A percentile compares a stretch with the other conserved stretches of the same genome.
These are phyloP conservation scores for Lodderomyces beijingensis DNA, from an alignment of 1,139 yeast genomes.

Conservation along the genomic window DNA sequence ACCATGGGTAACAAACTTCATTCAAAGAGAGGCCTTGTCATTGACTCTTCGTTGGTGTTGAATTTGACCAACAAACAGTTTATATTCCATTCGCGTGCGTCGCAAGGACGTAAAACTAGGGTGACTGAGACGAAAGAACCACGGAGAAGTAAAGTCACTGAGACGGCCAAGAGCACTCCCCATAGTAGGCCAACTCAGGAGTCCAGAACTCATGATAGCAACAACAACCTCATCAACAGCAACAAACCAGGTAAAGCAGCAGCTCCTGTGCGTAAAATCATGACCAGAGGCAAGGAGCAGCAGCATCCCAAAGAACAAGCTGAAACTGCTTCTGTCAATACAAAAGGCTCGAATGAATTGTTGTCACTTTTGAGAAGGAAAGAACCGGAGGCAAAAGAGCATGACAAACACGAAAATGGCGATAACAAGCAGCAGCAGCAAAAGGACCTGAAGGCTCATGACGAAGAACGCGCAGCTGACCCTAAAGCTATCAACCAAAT, in stretches of 20 bases:
- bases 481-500: slow-evolving; percentile 45
- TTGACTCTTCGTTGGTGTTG: slow-evolving; percentile 78
- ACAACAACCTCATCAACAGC: neutral
- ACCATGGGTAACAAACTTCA: slow-evolving; percentile 71
- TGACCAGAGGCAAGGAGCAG: neutral
- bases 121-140: slow-evolving; percentile 21
- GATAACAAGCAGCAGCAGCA: slow-evolving; percentile 8
- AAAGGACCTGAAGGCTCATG: slow-evolving; percentile 13
- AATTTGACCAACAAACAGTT: slow-evolving; percentile 73
- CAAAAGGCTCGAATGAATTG: slow-evolving; percentile 26
- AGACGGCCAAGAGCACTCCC: neutral
- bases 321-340: neutral
- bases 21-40: slow-evolving; percentile 77
- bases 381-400: slow-evolving; percentile 7
- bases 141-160: slow-evolving; percentile 2
- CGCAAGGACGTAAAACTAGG: slow-evolving; percentile 38
- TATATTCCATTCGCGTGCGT: slow-evolving; percentile 69
- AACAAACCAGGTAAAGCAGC: neutral
- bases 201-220: neutral
- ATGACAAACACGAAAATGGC: slow-evolving; percentile 2
- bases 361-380: slow-evolving; percentile 31
- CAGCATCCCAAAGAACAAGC: neutral
- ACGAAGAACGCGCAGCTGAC: slow-evolving; percentile 17
- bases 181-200: neutral
- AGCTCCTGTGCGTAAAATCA: neutral